Evolutionary conservation across 495 filamentous ascomycete genomes (phyloP).

Genomic region (Parathielavia hyrcaniae): DNA sequence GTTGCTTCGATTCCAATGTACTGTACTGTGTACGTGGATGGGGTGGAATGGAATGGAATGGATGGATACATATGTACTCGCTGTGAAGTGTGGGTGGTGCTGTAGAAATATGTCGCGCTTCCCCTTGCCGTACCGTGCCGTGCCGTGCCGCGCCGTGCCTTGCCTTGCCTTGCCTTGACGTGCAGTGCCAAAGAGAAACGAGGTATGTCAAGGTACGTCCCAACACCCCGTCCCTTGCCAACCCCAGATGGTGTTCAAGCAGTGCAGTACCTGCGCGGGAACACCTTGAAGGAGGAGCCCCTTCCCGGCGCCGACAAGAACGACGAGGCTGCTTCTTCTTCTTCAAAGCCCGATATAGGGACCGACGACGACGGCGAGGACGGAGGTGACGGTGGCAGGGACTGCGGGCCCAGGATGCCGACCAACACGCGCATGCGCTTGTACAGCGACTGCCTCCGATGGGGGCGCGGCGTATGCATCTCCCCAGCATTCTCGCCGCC

Average conservation of each 20-base stretch:
- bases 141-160: too few species aligned
- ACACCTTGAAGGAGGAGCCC: not conserved
- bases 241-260: not conserved
- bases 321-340: too few species aligned
- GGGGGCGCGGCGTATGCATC: not conserved
- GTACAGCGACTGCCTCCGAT: conserved; percentile 3
- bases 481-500: too few species aligned
- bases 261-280: not conserved
- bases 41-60: too few species aligned
- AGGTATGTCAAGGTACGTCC: not conserved
- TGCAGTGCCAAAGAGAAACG: too few species aligned
- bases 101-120: too few species aligned
- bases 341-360: not conserved
- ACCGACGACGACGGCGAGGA: not conserved
- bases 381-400: not conserved
- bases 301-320: not conserved
- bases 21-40: not conserved
- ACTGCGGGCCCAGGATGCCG: not conserved
- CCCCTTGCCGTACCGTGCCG: too few species aligned
- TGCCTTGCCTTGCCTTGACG: too few species aligned
- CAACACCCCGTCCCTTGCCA: not conserved
- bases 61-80: not conserved
- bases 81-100: not conserved
- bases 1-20: not conserved
- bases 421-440: conserved; percentile 7